phyloP scores from a whole-genome alignment of 2,329 filamentous ascomycete species.

The Colletotrichum costaricense region DNA sequence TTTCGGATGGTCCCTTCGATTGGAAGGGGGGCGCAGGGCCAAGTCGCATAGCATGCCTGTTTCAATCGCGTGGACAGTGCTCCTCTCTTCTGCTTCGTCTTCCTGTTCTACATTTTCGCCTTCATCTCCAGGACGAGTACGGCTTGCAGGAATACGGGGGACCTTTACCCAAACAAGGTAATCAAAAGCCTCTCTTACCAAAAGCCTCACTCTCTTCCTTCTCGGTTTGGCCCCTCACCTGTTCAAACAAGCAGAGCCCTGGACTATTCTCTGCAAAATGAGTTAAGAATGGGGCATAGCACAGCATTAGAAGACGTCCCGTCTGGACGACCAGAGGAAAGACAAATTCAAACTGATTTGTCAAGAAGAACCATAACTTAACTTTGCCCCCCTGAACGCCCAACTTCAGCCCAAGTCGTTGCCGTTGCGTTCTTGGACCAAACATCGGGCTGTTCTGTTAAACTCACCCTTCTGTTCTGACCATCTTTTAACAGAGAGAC shows the following conservation, averaged over 20 bases:
- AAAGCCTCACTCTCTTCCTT: not conserved
- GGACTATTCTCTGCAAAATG: not conserved
- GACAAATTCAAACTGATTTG: not conserved
- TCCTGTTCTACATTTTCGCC: not conserved
- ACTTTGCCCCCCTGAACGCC: not conserved
- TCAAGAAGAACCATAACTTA: not conserved
- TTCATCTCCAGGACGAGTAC: not conserved
- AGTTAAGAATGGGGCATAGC: not conserved
- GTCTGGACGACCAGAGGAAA: not conserved
- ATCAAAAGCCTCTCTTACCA: not conserved
- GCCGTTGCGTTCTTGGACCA: not conserved
- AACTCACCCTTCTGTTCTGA: too few relatives aligned
- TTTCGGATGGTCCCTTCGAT: slow-evolving; percentile 14
- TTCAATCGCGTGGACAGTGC: slow-evolving; percentile 31
- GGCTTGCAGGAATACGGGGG: not conserved
- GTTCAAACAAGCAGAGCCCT: not conserved
- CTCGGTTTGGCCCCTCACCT: not conserved
- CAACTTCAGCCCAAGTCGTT: not conserved
- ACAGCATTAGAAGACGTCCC: not conserved
- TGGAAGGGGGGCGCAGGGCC: not conserved
- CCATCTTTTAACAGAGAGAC: not conserved
- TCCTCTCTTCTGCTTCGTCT: not conserved
- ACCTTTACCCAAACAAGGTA: not conserved
- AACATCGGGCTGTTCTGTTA: not conserved
- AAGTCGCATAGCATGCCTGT: slow-evolving; percentile 26